A percentile compares a stretch with the other conserved stretches of the same genome.
These are phyloP conservation scores for Sordariomycetes sp. DNA, from an alignment of 2,329 filamentous ascomycete genomes.

Conservation along the genomic window DNA sequence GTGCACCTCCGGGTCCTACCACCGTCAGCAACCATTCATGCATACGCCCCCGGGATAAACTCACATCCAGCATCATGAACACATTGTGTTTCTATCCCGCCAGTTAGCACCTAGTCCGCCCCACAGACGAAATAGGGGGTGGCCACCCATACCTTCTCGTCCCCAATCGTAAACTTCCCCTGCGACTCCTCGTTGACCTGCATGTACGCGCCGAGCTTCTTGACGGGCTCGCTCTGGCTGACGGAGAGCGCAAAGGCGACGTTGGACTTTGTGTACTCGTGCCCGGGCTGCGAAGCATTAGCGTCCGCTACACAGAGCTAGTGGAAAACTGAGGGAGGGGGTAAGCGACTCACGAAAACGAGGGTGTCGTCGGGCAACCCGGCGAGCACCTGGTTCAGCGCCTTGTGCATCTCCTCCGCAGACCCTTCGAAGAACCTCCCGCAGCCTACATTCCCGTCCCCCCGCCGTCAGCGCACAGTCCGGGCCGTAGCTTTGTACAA, in stretches of 20 bases:
- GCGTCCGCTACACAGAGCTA: neutral
- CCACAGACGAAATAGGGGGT: neutral
- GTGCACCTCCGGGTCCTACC: constrained; percentile 70
- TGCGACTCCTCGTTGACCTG: constrained; percentile 78
- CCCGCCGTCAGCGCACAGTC: neutral
- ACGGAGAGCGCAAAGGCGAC: constrained; percentile 79
- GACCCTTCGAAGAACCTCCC: constrained; percentile 93
- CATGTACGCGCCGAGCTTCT: constrained; percentile 67
- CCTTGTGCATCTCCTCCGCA: constrained; percentile 82
- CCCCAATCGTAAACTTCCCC: constrained; percentile 90
- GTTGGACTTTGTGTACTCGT: constrained; percentile 97
- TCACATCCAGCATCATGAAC: constrained; percentile 81
- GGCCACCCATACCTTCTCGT: constrained; percentile 66
- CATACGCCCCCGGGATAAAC: constrained; percentile 14
- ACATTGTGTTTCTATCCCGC: constrained; percentile 71
- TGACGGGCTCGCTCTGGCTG: constrained; percentile 61
- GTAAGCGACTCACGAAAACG: constrained; percentile 60
- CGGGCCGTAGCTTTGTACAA: neutral
- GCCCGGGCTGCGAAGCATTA: constrained; percentile 55
- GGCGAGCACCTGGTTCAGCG: constrained; percentile 76
- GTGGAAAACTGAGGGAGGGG: neutral
- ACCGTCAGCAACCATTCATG: neutral
- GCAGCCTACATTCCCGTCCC: constrained; percentile 51
- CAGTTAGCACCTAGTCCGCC: neutral
- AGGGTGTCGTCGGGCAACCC: constrained; percentile 79